These are phyloP conservation scores for Pugionium cornutum DNA, from an alignment of 345 rosid species.

Conservation along the genomic window DNA sequence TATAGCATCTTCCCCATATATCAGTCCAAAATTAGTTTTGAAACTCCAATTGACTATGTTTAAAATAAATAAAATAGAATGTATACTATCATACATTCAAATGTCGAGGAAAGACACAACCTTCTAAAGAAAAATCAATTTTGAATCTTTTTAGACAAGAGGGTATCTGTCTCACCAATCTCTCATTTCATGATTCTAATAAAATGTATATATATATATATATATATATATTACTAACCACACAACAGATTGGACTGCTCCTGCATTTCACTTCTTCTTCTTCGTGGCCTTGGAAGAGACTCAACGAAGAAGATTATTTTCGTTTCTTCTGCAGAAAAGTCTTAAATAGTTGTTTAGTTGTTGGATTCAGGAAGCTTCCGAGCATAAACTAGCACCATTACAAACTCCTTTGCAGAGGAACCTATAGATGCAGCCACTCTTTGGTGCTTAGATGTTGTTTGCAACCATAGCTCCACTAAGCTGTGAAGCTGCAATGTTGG, in stretches of 20 bases:
- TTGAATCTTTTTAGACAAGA: constrained; percentile 22
- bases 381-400: constrained; percentile 81
- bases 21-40: background rate
- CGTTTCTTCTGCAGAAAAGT: constrained; percentile 24
- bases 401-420: constrained; percentile 86
- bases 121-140: constrained; percentile 5
- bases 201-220: background rate
- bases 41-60: background rate
- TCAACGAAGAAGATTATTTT: background rate
- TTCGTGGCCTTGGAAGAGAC: background rate
- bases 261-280: constrained; percentile 13
- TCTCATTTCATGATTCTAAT: constrained; percentile 14
- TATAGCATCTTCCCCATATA: background rate
- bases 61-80: background rate
- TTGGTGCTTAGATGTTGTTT: constrained; percentile 56
- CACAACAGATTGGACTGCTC: constrained; percentile 19
- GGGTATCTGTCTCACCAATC: constrained; percentile 13
- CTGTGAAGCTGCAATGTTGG: constrained; percentile 65
- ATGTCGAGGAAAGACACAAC: constrained; percentile 22
- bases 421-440: constrained; percentile 63
- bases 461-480: constrained; percentile 80
- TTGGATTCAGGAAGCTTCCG: constrained; percentile 49
- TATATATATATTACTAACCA: constrained; percentile 16
- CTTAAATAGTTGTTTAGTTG: constrained; percentile 26
- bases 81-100: constrained; percentile 30